Base-by-base conservation (phyloP, 768 basidiomycete genomes). In the Scleroderma citrinum region DNA sequence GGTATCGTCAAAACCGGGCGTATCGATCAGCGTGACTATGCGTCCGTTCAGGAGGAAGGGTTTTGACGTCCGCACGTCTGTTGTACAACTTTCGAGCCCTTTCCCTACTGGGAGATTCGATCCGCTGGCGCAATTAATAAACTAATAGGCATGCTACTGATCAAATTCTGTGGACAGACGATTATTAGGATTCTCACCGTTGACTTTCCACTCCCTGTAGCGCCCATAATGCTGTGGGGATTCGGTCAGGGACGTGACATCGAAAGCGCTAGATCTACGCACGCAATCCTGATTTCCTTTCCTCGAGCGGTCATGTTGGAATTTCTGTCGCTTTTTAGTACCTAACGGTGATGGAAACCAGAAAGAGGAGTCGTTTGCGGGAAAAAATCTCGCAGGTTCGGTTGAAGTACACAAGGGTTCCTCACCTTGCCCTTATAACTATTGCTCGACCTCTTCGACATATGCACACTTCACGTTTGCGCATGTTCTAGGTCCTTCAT, bases 1-100 rank as follows among this genome's bases (percentile, higher is more conserved):
- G 1, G 76, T 72, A 53, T 78, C 76, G 54, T 78, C 77, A 51
- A 78, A 79, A 3, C 77, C 77, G 2, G 77, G 77, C 0, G 77
- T 80, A 54, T 81, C 78, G 47, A 81, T 71, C 8, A 81, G 59
- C 2, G 63, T 70, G 19, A 79, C 64, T 26, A 45, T 51, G 8
- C 61, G 60, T 2, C 71, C 74, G 39, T 74, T 70, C 5, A 76
- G 48, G 23, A 64, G 48, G 56, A 78, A 75, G 1, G 72, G 61
- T 7, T 63, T 47, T 1, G 73, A 60, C 3, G 66, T 54, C 49
- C 74, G 66, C 1, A 80, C 69, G 4, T 58, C 59, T 26, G 52
- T 59, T 0, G 77, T 79, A 56, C 74, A 77, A 6, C 76, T 78
- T 30, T 70, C 59, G 20, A 76, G 60, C 1, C 67, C 65, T 4